Percentiles rank a stretch among this genome's conserved stretches.
These are phyloP conservation scores for Lepraria neglecta DNA, from an alignment of 495 filamentous ascomycete genomes.

Conservation along the genomic window DNA sequence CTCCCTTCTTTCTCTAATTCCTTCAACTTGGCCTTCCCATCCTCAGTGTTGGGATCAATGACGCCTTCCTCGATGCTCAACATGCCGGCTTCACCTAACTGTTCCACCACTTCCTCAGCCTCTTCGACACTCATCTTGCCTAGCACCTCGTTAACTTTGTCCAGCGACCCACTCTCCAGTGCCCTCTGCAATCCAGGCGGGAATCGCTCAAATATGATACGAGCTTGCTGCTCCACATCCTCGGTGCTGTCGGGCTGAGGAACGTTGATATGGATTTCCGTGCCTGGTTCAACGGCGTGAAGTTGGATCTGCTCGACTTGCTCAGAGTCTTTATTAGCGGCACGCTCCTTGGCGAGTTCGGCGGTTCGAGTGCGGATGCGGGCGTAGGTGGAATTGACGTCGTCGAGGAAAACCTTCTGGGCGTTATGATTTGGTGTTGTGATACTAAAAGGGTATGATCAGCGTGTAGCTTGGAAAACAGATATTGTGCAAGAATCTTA, in stretches of 20 bases:
- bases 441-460: slow-evolving; percentile 48
- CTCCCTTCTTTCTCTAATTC: slow-evolving; percentile 62
- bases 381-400: slow-evolving; percentile 79
- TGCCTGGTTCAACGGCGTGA: slow-evolving; percentile 90
- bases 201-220: slow-evolving; percentile 79
- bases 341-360: slow-evolving; percentile 66
- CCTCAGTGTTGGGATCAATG: slow-evolving; percentile 92
- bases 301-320: slow-evolving; percentile 97
- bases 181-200: slow-evolving; percentile 72
- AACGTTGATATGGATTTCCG: slow-evolving; percentile 82
- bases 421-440: slow-evolving; percentile 89
- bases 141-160: slow-evolving; percentile 93
- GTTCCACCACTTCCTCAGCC: slow-evolving; percentile 81
- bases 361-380: slow-evolving; percentile 70
- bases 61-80: slow-evolving; percentile 86
- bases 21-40: slow-evolving; percentile 70
- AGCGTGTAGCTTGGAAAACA: slow-evolving; percentile 15
- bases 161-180: slow-evolving; percentile 74
- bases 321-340: slow-evolving; percentile 50
- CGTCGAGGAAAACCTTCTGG: slow-evolving; percentile 83
- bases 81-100: slow-evolving; percentile 78
- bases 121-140: slow-evolving; percentile 89
- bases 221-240: slow-evolving; percentile 54
- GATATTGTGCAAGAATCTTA: slow-evolving; percentile 26
- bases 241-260: slow-evolving; percentile 57